These are phyloP conservation scores for Pythium aquatile DNA, from an alignment of 352 stramenopile genomes.

Conservation along the genomic window DNA sequence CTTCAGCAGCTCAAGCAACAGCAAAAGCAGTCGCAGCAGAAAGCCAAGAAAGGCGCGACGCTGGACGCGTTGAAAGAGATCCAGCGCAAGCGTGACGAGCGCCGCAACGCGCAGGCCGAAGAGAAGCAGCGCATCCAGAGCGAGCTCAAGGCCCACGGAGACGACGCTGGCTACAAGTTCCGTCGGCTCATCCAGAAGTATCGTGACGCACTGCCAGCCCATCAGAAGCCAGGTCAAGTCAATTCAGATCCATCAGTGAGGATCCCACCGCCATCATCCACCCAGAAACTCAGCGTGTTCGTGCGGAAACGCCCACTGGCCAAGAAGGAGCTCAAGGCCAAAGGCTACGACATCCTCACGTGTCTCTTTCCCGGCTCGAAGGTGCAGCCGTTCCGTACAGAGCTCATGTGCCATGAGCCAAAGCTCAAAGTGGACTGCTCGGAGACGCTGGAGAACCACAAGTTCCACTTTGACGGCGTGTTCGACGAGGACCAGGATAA, in stretches of 20 bases:
- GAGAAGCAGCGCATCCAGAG: slow-evolving; percentile 68
- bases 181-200: slow-evolving; percentile 61
- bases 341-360: slow-evolving; percentile 66
- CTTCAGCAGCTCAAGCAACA: slow-evolving; percentile 28
- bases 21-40: slow-evolving; percentile 21
- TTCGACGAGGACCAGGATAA: slow-evolving; percentile 93
- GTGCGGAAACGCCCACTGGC: slow-evolving; percentile 66
- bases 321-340: slow-evolving; percentile 64
- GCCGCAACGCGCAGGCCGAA: slow-evolving; percentile 48
- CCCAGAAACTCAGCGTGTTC: slow-evolving; percentile 53
- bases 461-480: slow-evolving; percentile 75
- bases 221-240: slow-evolving; percentile 26
- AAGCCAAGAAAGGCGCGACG: slow-evolving; percentile 39
- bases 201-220: slow-evolving; percentile 37
- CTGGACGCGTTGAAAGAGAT: slow-evolving; percentile 62
- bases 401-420: slow-evolving; percentile 71
- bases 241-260: background rate
- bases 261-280: slow-evolving; percentile 5
- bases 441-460: slow-evolving; percentile 65
- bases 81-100: slow-evolving; percentile 64
- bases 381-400: slow-evolving; percentile 23
- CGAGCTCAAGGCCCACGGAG: slow-evolving; percentile 63
- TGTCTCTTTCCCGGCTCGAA: slow-evolving; percentile 32
- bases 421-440: slow-evolving; percentile 74
- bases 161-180: slow-evolving; percentile 78